These are phyloP conservation scores for Chara braunii DNA, from an alignment of 139 green algal genomes.

Conservation along the genomic window DNA sequence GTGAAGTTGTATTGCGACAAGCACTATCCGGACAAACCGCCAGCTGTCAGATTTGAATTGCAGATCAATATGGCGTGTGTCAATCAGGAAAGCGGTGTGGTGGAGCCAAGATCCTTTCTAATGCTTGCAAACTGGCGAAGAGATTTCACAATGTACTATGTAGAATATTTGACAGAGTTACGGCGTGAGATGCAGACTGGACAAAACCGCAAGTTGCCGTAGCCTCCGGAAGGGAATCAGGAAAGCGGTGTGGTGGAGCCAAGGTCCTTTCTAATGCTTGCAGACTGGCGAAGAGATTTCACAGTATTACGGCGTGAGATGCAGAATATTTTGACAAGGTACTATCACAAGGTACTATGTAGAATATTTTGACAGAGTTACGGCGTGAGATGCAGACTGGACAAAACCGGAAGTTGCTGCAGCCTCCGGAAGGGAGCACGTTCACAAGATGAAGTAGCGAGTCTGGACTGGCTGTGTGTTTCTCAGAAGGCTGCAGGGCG, in stretches of 20 bases:
- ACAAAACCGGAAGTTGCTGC: slow-evolving; percentile 75
- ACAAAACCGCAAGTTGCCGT: slow-evolving; percentile 75
- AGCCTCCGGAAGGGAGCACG: slow-evolving; percentile 75
- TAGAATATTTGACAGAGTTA: slow-evolving; percentile 80
- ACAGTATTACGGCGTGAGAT: too few species aligned
- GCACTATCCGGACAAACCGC: slow-evolving; percentile 66
- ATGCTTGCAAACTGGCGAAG: slow-evolving; percentile 71
- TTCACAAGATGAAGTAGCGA: too few species aligned
- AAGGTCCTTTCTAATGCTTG: too few species aligned
- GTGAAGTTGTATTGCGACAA: slow-evolving; percentile 78
- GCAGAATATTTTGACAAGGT: slow-evolving; percentile 75
- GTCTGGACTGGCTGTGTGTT: too few species aligned
- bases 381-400: slow-evolving; percentile 74
- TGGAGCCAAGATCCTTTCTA: slow-evolving; percentile 67
- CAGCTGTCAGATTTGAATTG: slow-evolving; percentile 23
- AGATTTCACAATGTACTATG: slow-evolving; percentile 76
- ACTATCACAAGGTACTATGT: too few species aligned
- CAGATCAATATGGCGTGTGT: slow-evolving; percentile 38
- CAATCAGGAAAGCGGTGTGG: slow-evolving; percentile 35
- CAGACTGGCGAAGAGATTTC: too few species aligned
- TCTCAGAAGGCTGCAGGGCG: too few species aligned
- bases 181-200: slow-evolving; percentile 74
- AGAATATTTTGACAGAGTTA: slow-evolving; percentile 80
- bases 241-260: neutral
- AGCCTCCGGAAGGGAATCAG: slow-evolving; percentile 73